Evolutionary conservation across 1,284 basidiomycete genomes (phyloP).

Genomic region (Malassezia arunalokei): DNA sequence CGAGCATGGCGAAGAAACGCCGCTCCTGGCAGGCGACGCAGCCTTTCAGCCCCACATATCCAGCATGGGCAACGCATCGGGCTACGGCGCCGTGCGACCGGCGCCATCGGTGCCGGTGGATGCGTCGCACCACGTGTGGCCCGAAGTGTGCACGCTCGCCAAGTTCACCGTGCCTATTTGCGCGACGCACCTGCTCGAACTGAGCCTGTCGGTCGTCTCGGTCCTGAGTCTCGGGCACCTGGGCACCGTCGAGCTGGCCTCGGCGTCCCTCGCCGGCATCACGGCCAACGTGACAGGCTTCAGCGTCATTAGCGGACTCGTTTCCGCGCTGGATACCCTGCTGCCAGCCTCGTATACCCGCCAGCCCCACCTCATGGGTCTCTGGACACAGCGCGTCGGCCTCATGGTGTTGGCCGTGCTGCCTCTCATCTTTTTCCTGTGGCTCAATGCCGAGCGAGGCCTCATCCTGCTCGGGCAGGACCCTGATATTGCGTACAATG

Average conservation of each 20-base stretch:
- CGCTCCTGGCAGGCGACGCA: background rate
- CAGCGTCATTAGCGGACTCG: conserved; percentile 54
- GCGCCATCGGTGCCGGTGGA: background rate
- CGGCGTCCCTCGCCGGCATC: conserved; percentile 38
- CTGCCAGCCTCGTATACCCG: conserved; percentile 85
- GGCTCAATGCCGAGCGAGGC: conserved; percentile 69
- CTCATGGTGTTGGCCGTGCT: conserved; percentile 47
- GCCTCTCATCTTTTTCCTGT: conserved; percentile 46
- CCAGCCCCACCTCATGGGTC: conserved; percentile 65
- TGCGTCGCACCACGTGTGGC: background rate
- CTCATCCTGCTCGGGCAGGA: conserved; percentile 72
- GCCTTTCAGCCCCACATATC: conserved; percentile 4
- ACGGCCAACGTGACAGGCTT: conserved; percentile 43
- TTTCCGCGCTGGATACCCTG: conserved; percentile 72
- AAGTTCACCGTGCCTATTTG: conserved; percentile 36
- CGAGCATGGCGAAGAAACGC: conserved; percentile 4
- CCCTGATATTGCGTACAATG: conserved; percentile 66
- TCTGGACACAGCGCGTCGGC: conserved; percentile 80
- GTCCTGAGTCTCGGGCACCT: conserved; percentile 42
- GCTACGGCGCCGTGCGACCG: conserved; percentile 8
- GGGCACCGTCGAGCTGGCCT: conserved; percentile 38
- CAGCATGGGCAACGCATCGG: conserved; percentile 11
- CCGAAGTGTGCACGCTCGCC: conserved; percentile 18
- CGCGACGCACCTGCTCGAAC: conserved; percentile 37
- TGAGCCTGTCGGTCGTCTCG: conserved; percentile 37